Conservation (phyloP, 2,329 filamentous ascomycete species). For the Ramichloridium luteum region DNA sequence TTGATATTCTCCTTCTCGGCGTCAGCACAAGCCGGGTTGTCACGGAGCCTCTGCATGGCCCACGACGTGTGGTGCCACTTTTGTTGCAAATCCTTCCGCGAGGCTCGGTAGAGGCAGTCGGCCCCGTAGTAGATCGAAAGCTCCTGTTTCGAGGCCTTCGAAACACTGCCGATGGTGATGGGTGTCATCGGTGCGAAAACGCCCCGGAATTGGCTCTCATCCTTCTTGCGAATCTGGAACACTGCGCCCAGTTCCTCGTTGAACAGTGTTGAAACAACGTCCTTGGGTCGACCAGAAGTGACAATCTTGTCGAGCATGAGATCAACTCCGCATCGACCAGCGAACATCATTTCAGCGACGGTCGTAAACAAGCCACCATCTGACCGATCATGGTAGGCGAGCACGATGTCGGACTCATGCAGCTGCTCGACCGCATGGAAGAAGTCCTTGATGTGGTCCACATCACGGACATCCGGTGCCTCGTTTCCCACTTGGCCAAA, state of each 20-base stretch:
- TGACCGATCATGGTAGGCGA: slow-evolving; percentile 89
- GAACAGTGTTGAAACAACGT: slow-evolving; percentile 70
- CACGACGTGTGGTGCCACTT: slow-evolving; percentile 82
- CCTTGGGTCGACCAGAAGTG: slow-evolving; percentile 42
- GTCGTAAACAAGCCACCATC: slow-evolving; percentile 89
- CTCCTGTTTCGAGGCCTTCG: slow-evolving; percentile 56
- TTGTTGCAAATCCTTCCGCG: slow-evolving; percentile 64
- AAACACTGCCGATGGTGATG: slow-evolving; percentile 69
- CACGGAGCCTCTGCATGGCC: slow-evolving; percentile 79
- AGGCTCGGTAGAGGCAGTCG: slow-evolving; percentile 54
- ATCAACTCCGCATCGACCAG: slow-evolving; percentile 77
- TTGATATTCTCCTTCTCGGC: slow-evolving; percentile 64
- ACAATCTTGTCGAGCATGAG: slow-evolving; percentile 68
- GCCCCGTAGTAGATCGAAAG: slow-evolving; percentile 63
- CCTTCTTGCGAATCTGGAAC: slow-evolving; percentile 79
- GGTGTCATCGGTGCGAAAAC: slow-evolving; percentile 80
- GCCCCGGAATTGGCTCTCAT: slow-evolving; percentile 74
- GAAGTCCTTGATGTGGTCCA: slow-evolving; percentile 72
- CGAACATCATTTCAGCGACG: slow-evolving; percentile 95
- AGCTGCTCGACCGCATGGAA: slow-evolving; percentile 71
- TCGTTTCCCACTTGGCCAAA: slow-evolving; percentile 77
- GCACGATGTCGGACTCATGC: slow-evolving; percentile 57
- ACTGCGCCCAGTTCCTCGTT: slow-evolving; percentile 93
- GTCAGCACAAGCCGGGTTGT: slow-evolving; percentile 79
- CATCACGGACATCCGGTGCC: slow-evolving; percentile 73